These are phyloP conservation scores for Trichoderma hamatum DNA, from an alignment of 2,329 filamentous ascomycete genomes.

Conservation along the genomic window DNA sequence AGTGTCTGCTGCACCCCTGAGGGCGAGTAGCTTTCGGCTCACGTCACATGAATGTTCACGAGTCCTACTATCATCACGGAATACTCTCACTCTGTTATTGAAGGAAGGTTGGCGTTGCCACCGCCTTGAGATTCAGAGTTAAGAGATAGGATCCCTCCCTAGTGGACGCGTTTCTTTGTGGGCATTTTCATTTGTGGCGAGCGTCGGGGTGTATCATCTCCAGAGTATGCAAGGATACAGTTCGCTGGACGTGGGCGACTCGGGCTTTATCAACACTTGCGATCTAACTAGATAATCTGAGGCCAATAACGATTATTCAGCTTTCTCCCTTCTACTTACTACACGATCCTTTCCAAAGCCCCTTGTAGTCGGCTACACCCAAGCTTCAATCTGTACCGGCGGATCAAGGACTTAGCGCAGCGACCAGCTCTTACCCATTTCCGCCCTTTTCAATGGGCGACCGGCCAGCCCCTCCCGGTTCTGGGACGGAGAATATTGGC, in stretches of 20 bases:
- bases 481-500: slow-evolving; percentile 30
- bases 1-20: slow-evolving; percentile 21
- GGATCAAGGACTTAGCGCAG: not conserved
- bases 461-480: slow-evolving; percentile 33
- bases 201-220: not conserved
- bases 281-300: slow-evolving; percentile 14
- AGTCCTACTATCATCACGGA: slow-evolving; percentile 3
- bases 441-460: slow-evolving; percentile 41
- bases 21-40: slow-evolving; percentile 4
- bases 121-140: slow-evolving; percentile 1
- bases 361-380: slow-evolving; percentile 7
- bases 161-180: not conserved
- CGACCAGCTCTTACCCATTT: not conserved
- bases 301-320: slow-evolving; percentile 3
- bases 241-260: slow-evolving; percentile 12
- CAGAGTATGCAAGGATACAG: slow-evolving; percentile 10
- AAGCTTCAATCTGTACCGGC: not conserved
- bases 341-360: not conserved
- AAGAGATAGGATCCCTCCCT: not conserved
- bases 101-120: not conserved
- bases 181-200: slow-evolving; percentile 3
- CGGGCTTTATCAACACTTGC: slow-evolving; percentile 1
- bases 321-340: not conserved
- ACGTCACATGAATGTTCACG: slow-evolving; percentile 6
- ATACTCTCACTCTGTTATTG: not conserved